These are phyloP conservation scores for Aspergillus homomorphus DNA, from an alignment of 495 filamentous ascomycete genomes.

Conservation along the genomic window DNA sequence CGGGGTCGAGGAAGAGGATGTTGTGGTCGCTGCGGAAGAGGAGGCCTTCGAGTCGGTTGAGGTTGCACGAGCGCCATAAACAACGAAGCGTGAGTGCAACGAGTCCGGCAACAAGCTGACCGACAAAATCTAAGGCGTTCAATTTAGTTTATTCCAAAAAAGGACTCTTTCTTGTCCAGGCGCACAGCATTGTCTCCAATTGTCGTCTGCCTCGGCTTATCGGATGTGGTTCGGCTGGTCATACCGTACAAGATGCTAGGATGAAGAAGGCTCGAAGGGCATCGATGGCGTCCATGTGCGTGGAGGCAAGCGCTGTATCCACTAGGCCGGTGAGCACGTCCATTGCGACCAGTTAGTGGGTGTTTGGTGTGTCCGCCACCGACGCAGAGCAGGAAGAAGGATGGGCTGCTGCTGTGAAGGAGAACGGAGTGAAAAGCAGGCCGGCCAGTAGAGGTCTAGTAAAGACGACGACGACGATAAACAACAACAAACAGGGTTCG, in stretches of 20 bases:
- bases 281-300: conserved; percentile 42
- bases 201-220: neutral
- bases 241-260: conserved; percentile 48
- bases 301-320: conserved; percentile 26
- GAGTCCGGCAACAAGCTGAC: conserved; percentile 44
- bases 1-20: conserved; percentile 8
- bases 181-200: neutral
- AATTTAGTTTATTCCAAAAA: conserved; percentile 22
- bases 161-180: conserved; percentile 1
- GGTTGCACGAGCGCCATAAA: conserved; percentile 56
- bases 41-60: conserved; percentile 19
- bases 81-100: conserved; percentile 53
- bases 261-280: conserved; percentile 44
- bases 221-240: conserved; percentile 8
- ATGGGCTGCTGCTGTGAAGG: neutral
- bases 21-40: conserved; percentile 7
- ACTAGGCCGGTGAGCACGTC: conserved; percentile 20
- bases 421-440: neutral
- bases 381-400: neutral
- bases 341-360: conserved; percentile 15
- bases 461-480: neutral
- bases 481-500: neutral
- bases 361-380: neutral
- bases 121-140: conserved; percentile 48
- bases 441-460: neutral